Conservation (phyloP, 2,329 filamentous ascomycete species). For the Trichoderma sp. region DNA sequence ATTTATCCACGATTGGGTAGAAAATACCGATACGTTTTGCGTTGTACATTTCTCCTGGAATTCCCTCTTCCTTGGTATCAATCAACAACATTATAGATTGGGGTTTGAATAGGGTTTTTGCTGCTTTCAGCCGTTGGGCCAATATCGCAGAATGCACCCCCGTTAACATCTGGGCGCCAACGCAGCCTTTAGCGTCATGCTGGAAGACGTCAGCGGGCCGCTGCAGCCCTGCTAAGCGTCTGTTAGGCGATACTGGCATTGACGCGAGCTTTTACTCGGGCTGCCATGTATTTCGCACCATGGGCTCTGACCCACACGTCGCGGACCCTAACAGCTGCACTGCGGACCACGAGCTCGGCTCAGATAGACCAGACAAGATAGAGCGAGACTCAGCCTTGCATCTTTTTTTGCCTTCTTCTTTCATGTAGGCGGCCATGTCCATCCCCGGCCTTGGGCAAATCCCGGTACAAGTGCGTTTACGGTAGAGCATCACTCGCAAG, state of each 20-base stretch:
- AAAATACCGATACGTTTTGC: not conserved
- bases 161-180: slow-evolving; percentile 13
- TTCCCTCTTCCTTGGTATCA: no score
- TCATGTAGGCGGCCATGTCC: slow-evolving; percentile 58
- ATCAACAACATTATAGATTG: not conserved
- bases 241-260: not conserved
- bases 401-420: slow-evolving; percentile 27
- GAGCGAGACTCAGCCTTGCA: not conserved
- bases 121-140: not conserved
- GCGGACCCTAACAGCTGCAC: not conserved
- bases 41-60: not conserved
- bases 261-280: accelerated
- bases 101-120: not conserved
- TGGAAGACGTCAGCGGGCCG: slow-evolving; percentile 23
- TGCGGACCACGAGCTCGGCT: not conserved
- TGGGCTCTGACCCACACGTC: not conserved
- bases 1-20: not conserved
- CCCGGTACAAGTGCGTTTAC: slow-evolving; percentile 54
- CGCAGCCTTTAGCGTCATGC: slow-evolving; percentile 18
- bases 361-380: not conserved
- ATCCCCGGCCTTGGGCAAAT: slow-evolving; percentile 74
- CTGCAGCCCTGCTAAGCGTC: not conserved
- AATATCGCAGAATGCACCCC: not conserved
- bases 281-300: not conserved
- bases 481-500: not conserved